Evolutionary conservation across 1,284 basidiomycete genomes (phyloP), one percentile per base, ranked within the genome.

Genomic region (Trametes pubescens): DNA sequence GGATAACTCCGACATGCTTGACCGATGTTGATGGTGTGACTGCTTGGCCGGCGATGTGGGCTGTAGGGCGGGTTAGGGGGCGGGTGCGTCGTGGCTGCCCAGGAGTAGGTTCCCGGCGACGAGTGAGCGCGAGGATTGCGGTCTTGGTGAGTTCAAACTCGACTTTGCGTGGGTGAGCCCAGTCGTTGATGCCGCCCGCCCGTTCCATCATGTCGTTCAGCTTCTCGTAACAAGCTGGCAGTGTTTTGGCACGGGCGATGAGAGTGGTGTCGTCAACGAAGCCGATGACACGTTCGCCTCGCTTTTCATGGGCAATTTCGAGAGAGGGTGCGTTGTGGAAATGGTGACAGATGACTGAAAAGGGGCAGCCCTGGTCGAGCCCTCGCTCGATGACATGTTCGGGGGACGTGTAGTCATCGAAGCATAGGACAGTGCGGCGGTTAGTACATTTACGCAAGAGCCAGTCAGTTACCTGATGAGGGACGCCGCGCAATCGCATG

Each of bases 241-340:
- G 46, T 2, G 37, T 49, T 14, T 43, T 34, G 2, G 32, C 56
- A 1, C 21, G 24, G 7, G 47, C 56, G 1, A 68, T 4, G 1
- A 66, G 34, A 13, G 59, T 65, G 1, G 62, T 56, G 52, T 75
- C 73, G 62, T 79, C 76, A 6, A 75, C 70, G 48, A 69, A 78
- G 4, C 66, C 69, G 0, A 71, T 49, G 7, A 59, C 62, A 7
- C 66, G 21, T 34, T 76, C 71, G 7, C 60, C 59, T 10, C 64
- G 62, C 1, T 64, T 46, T 4, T 3, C 58, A 6, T 26, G 22
- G 24, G 8, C 59, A 47, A 13, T 64, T 14, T 48, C 56, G 34
- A 43, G 77, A 55, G 37, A 77, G 66, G 22, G 62, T 3, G 69
- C 65, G 43, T 54, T 77, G 70, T 78, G 80, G 63, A 77, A 75